Evolutionary conservation across 106 monocot genomes (phyloP).

Genomic region (Alisma plantagoaquatica): DNA sequence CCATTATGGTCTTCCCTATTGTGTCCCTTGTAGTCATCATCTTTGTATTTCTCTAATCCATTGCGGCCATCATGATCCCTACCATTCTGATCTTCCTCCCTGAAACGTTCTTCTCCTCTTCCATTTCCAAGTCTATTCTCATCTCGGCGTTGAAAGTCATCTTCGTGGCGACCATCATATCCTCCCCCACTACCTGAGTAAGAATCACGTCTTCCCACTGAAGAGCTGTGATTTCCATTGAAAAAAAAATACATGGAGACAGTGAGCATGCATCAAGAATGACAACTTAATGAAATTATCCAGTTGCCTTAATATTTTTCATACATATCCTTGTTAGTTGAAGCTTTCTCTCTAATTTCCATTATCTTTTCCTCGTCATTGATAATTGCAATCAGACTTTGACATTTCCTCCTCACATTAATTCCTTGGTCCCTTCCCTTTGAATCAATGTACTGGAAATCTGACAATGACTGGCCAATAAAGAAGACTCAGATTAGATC

Average conservation of each 20-base stretch:
- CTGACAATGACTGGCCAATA: conserved; percentile 55
- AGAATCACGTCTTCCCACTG: conserved; percentile 33
- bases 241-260: neutral
- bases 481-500: neutral
- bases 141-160: conserved; percentile 37
- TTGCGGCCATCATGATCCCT: conserved; percentile 36
- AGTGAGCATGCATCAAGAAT: too few relatives aligned
- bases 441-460: conserved; percentile 92
- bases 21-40: conserved; percentile 43
- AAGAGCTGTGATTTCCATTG: conserved; percentile 39
- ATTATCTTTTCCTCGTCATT: conserved; percentile 90
- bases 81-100: conserved; percentile 41
- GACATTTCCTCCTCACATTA: conserved; percentile 85
- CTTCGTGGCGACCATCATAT: conserved; percentile 25
- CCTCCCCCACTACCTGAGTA: conserved; percentile 32
- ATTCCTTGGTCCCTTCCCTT: conserved; percentile 79
- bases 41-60: conserved; percentile 36
- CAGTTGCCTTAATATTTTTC: conserved; percentile 1
- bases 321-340: conserved; percentile 71
- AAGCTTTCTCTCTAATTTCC: conserved; percentile 75
- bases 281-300: too few relatives aligned
- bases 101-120: conserved; percentile 22
- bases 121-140: conserved; percentile 70
- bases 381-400: conserved; percentile 67
- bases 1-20: conserved; percentile 30